Evolutionary conservation across 1,284 basidiomycete genomes (phyloP).

Genomic region (Puccinia coronata): DNA sequence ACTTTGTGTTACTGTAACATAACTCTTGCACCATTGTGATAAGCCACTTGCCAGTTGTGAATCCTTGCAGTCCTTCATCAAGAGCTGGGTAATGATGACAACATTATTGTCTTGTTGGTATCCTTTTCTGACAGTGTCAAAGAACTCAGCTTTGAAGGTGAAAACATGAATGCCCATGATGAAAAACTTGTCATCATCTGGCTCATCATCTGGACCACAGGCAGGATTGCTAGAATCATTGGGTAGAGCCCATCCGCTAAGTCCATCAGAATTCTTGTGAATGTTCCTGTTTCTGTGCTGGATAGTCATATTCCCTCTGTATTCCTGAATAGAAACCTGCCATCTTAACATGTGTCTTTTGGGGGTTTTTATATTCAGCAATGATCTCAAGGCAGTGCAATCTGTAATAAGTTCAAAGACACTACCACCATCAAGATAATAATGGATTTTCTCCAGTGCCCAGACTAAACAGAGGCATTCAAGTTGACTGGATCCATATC

Average conservation of each 20-base stretch:
- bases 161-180: neutral
- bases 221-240: constrained; percentile 8
- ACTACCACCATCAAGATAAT: constrained; percentile 21
- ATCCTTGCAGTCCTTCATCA: too few relatives aligned
- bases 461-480: constrained; percentile 14
- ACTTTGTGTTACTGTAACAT: too few relatives aligned
- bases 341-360: constrained; percentile 26
- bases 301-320: constrained; percentile 18
- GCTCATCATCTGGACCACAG: neutral
- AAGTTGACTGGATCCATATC: constrained; percentile 16
- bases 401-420: constrained; percentile 25
- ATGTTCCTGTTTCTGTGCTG: neutral
- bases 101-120: neutral
- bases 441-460: constrained; percentile 17
- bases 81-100: neutral
- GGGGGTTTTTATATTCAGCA: constrained; percentile 11
- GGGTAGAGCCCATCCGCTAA: neutral
- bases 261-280: constrained; percentile 29
- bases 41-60: too few relatives aligned
- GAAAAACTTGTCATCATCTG: neutral
- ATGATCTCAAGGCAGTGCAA: neutral
- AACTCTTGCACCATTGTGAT: too few relatives aligned
- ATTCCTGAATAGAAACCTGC: neutral
- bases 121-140: neutral
- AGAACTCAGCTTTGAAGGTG: neutral